A percentile compares a stretch with the other conserved stretches of the same genome.
phyloP scores from a whole-genome alignment of 2,329 filamentous ascomycete species.

The Penicillium freii region DNA sequence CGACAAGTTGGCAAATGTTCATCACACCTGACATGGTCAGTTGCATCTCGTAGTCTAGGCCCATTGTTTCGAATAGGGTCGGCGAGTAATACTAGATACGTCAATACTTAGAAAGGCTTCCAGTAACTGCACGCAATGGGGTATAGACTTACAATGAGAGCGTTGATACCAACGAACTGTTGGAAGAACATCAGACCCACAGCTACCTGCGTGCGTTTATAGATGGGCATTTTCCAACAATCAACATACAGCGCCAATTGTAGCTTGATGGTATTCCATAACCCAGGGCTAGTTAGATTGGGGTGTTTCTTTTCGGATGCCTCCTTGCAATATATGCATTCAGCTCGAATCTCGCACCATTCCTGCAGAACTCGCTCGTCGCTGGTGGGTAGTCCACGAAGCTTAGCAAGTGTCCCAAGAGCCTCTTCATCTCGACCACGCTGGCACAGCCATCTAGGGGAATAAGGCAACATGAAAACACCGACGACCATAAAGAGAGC shows the following conservation, averaged over 20 bases:
- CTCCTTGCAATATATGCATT: not conserved
- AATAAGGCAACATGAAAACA: not conserved
- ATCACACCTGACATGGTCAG: not conserved
- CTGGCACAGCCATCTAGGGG: not conserved
- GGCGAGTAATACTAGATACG: not conserved
- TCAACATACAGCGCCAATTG: not conserved
- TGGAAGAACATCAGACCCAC: not conserved
- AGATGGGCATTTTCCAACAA: not conserved
- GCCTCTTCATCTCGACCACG: not conserved
- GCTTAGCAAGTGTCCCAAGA: not conserved
- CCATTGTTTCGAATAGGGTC: not conserved
- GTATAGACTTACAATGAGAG: not conserved
- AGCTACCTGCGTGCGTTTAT: not conserved
- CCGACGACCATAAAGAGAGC: not conserved
- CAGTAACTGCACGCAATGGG: not conserved
- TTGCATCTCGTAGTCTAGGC: not conserved
- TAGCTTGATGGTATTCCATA: not conserved
- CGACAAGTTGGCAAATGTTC: not conserved
- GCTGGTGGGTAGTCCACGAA: not conserved
- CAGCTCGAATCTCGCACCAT: not conserved
- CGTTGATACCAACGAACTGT: not conserved
- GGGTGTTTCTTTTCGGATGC: not conserved
- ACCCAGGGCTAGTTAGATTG: not conserved
- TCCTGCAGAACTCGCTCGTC: not conserved
- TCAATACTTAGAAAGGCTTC: not conserved